Percentiles rank a stretch among this genome's conserved stretches.
Evolutionary conservation across 1,284 basidiomycete genomes (phyloP).

Genomic region (Sporisorium scitamineum): DNA sequence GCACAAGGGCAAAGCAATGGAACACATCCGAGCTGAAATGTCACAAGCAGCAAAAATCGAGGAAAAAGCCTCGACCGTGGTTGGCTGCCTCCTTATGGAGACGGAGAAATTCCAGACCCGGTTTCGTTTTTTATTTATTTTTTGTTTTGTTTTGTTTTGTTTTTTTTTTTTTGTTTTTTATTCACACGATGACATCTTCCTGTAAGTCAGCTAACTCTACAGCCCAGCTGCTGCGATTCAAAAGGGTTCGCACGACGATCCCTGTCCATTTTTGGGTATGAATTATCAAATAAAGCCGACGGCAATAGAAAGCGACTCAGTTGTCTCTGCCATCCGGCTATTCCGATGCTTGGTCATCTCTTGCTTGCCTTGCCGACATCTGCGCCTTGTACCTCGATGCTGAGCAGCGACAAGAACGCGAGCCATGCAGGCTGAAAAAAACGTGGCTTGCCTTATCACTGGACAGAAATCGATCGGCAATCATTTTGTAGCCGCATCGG

Average conservation of each 20-base stretch:
- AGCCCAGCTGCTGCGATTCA: too few species aligned
- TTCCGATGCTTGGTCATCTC: slow-evolving; percentile 6
- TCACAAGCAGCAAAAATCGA: background rate
- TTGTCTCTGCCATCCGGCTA: background rate
- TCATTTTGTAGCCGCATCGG: background rate
- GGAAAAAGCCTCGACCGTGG: background rate
- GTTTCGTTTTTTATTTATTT: background rate
- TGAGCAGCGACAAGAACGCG: background rate
- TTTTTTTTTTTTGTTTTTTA: background rate
- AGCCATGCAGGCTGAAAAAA: background rate
- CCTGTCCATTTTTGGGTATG: too few species aligned
- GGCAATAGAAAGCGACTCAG: too few species aligned
- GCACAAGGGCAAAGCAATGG: background rate
- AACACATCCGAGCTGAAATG: background rate
- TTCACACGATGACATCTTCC: too few species aligned
- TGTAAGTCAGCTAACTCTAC: too few species aligned
- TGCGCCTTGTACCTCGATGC: too few species aligned
- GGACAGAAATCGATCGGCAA: slow-evolving; percentile 1
- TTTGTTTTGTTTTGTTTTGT: background rate
- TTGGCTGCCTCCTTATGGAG: slow-evolving; percentile 4
- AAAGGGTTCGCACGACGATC: too few species aligned
- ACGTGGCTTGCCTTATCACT: slow-evolving; percentile 2
- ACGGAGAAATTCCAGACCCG: slow-evolving; percentile 4
- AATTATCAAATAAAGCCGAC: too few species aligned
- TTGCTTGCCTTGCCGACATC: too few species aligned